Evolutionary conservation across 345 rosid genomes (phyloP), one percentile per base, ranked within the genome.

Genomic region (Barbarea vulgaris): DNA sequence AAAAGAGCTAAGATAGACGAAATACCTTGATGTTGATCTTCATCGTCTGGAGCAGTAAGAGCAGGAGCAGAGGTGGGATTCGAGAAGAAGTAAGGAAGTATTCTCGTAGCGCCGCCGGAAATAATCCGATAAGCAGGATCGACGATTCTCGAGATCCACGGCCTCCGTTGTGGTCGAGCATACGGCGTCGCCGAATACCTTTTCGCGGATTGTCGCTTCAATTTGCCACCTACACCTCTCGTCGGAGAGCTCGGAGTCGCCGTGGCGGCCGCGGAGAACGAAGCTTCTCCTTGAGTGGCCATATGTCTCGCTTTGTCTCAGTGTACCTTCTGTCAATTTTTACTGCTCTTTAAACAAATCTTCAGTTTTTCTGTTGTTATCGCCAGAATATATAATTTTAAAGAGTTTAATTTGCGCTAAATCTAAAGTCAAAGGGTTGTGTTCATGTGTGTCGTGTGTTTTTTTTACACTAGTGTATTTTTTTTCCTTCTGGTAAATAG

Each of bases 101-200:
- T 50, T 30, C 72, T 81, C 42, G 84, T 83, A 74, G 93, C 95
- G 47, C 98, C 93, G 68, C 85, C 84, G 50, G 87, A 66, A 11
- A 93, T 79, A 30, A 91, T 81, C 65, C 89, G 92, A 78, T 63
- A 80, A 72, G 96, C 98, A 31, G 98, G 98, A 77, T 91, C 86
- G 60, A 93, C 88, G 65, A 93, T 84, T 87, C 78, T 91, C 59
- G 91, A 89, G 63, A 91, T 79, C 88, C 95, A 88, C 8, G 87
- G 83, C 61, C 85, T 61, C 33, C 84, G 82, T 66, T 75, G 84
- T 27, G 90, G 90, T 10, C 93, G 88, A 31, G 89, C 67, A 57
- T 89, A 88, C 17, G 97, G 89, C n/a, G 85, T 87, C 46, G 82
- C 18, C 18, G 78, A 69, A 1, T 83, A 81, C 47, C 83, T 83